phyloP scores from a whole-genome alignment of 2,329 filamentous ascomycete species.

The Fusarium udum region DNA sequence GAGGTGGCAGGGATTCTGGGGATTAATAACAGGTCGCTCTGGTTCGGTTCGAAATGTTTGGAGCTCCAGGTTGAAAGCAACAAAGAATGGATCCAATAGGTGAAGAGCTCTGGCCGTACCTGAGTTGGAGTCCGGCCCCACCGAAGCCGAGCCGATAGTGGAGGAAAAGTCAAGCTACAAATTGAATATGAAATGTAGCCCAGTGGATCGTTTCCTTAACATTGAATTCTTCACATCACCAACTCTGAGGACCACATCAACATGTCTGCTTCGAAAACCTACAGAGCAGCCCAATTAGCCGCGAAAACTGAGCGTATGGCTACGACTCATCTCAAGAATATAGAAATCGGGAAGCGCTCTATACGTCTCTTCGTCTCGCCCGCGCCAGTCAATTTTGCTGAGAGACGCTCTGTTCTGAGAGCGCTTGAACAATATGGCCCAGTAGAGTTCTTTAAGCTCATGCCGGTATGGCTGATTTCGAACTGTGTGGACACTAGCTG shows the following conservation, averaged over 20 bases:
- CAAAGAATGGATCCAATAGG: conserved; percentile 1
- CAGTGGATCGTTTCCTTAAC: neutral
- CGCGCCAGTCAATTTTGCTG: conserved; percentile 59
- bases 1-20: neutral
- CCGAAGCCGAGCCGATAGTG: conserved; percentile 28
- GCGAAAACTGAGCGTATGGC: neutral
- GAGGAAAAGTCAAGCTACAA: conserved; percentile 1
- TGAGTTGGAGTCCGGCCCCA: conserved; percentile 32
- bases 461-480: conserved; percentile 23
- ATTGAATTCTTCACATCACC: neutral
- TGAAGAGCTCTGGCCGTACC: neutral
- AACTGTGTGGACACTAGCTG: neutral
- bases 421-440: conserved; percentile 60
- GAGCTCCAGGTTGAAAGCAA: conserved; percentile 7
- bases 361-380: conserved; percentile 64
- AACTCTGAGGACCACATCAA: neutral
- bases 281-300: neutral
- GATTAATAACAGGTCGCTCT: neutral
- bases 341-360: conserved; percentile 7
- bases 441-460: conserved; percentile 61
- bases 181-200: neutral
- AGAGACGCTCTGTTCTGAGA: conserved; percentile 64
- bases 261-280: neutral
- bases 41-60: neutral
- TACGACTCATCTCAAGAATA: neutral